A percentile compares a stretch with the other conserved stretches of the same genome.
These are phyloP conservation scores for Coelastrella sp. DNA, from an alignment of 139 green algal genomes.

Conservation along the genomic window DNA sequence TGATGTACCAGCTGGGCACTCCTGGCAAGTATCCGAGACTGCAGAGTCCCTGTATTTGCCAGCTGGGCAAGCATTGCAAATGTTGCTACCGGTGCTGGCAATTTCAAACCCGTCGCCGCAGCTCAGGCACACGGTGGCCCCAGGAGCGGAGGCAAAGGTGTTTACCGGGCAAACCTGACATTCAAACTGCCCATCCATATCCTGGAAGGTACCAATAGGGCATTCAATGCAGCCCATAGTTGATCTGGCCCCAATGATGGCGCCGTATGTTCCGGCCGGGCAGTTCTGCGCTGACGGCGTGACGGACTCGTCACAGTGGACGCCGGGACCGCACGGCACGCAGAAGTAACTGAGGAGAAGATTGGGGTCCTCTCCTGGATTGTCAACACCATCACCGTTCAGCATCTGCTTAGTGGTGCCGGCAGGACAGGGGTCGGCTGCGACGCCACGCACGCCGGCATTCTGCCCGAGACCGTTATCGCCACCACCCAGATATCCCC, in stretches of 20 bases:
- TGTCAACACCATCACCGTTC: conserved; percentile 27
- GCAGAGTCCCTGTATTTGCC: conserved; percentile 37
- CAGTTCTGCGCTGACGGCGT: conserved; percentile 19
- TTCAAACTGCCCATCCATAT: conserved; percentile 45
- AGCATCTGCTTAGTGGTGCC: conserved; percentile 50
- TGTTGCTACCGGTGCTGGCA: conserved; percentile 10
- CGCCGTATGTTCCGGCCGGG: conserved; percentile 45
- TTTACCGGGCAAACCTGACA: conserved; percentile 37
- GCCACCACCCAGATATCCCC: conserved; percentile 44
- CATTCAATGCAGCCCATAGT: conserved; percentile 40
- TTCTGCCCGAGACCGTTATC: conserved; percentile 49
- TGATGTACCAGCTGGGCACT: conserved; percentile 42
- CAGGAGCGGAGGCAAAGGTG: conserved; percentile 42
- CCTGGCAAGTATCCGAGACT: conserved; percentile 23
- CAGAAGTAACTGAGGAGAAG: conserved; percentile 36
- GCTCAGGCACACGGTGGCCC: conserved; percentile 20
- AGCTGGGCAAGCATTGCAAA: conserved; percentile 45
- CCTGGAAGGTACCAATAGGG: conserved; percentile 40
- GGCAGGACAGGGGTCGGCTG: conserved; percentile 37
- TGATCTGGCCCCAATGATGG: conserved; percentile 30
- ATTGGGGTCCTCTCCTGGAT: conserved; percentile 43
- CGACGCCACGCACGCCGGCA: conserved; percentile 22
- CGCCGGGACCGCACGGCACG: conserved; percentile 34
- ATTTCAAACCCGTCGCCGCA: conserved; percentile 51
- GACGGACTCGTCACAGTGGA: conserved; percentile 20